Evolutionary conservation across 805 yeast species (phyloP), one percentile per base, ranked within the genome.

Genomic region (Candida tammaniensis): DNA sequence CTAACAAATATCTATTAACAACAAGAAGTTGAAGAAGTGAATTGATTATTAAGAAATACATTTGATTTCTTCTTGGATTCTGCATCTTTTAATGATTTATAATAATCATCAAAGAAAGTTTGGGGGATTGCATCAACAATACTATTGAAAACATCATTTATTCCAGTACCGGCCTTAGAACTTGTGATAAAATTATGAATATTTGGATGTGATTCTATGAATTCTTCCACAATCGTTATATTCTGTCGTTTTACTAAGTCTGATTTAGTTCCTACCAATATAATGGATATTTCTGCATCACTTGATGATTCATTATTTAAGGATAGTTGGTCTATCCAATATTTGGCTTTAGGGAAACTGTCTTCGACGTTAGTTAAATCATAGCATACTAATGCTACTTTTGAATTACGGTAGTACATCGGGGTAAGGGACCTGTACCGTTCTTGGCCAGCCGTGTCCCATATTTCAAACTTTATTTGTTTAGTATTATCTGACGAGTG

Each of bases 361-460:
- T 48, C 51, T 7, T 44, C 46, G 4, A 55, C 43, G 30, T 49
- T 82, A 1, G 84, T 78, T 33, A 89, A 56, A 54, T 93, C 98
- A 54, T 83, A 91, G 15, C 94, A 95, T 0, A 93, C 83, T 16
- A 93, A 69, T 0, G 98, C 98, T 16, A 54, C 55, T 35, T 51
- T 54, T 17, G 89, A 84, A 50, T 82, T 82, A 46, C 94, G 58
- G 55, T 84, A 84, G 59, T 84, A 84, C 88, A 84, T 84, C 19
- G 91, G 88, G 4, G 91, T 86, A 44, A 84, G 62, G 0, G 86
- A 78, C 43, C 82, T 72, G 50, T 83, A 84, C 36, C 94, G 61
- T 49, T 84, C 93, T 55, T 84, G 93, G 5, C 94, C 93, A 0
- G 91, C 89, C 2, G 91, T 83, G 52, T 84, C 94, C 94, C 93